These are phyloP conservation scores for Sequoia sempervirens DNA, from an alignment of 75 land plant genomes.

Conservation along the genomic window DNA sequence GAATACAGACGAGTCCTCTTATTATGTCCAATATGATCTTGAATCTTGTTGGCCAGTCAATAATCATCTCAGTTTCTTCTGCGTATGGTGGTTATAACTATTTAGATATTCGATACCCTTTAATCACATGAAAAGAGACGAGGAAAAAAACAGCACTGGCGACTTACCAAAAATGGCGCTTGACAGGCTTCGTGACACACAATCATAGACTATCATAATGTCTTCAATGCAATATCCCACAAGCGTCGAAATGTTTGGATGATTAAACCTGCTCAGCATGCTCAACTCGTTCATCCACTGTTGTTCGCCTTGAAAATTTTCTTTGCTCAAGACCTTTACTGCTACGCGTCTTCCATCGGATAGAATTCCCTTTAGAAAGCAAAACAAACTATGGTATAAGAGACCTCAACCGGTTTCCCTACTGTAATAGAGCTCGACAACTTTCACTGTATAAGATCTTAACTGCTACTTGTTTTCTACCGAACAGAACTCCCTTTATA, in stretches of 20 bases:
- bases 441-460: background rate
- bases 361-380: background rate
- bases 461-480: constrained; percentile 20
- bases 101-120: no score
- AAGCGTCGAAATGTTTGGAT: constrained; percentile 61
- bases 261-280: constrained; percentile 40
- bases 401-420: constrained; percentile 19
- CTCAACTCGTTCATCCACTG: constrained; percentile 37
- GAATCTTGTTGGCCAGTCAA: constrained; percentile 41
- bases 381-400: no score
- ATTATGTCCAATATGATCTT: constrained; percentile 38
- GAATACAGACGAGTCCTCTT: constrained; percentile 44
- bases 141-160: no score
- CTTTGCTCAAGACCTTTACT: background rate
- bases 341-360: background rate
- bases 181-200: constrained; percentile 55
- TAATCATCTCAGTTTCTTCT: background rate
- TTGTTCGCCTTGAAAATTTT: no score
- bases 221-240: constrained; percentile 42
- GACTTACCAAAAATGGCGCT: background rate
- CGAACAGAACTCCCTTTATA: background rate
- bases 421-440: background rate
- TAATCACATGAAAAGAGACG: no score
- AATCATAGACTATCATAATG: constrained; percentile 59
- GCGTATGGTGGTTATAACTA: background rate